These are phyloP conservation scores for Aspergillus steynii DNA, from an alignment of 495 filamentous ascomycete species.

Conservation along the genomic window DNA sequence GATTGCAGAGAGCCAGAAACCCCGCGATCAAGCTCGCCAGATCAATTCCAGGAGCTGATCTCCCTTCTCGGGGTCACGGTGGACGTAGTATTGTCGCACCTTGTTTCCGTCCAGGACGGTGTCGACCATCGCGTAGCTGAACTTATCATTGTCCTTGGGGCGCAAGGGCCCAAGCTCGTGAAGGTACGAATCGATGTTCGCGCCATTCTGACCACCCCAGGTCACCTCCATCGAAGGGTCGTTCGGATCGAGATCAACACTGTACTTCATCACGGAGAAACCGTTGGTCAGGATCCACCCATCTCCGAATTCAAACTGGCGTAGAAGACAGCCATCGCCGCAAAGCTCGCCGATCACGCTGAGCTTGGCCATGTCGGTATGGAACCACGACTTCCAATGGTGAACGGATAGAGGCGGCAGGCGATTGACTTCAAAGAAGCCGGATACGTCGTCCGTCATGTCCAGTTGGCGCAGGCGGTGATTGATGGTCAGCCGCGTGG, in stretches of 20 bases:
- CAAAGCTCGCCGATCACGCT: conserved; percentile 53
- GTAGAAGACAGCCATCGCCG: conserved; percentile 56
- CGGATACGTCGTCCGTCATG: conserved; percentile 49
- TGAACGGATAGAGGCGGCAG: conserved; percentile 55
- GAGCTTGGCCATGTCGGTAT: conserved; percentile 50
- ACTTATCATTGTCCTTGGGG: conserved; percentile 38
- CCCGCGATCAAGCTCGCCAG: conserved; percentile 36
- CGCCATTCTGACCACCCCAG: conserved; percentile 45
- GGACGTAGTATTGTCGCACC: conserved; percentile 45
- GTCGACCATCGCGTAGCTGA: conserved; percentile 37
- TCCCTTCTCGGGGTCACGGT: conserved; percentile 33
- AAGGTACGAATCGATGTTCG: conserved; percentile 39
- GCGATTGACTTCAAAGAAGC: conserved; percentile 57
- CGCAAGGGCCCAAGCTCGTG: conserved; percentile 46
- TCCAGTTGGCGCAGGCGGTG: conserved; percentile 56
- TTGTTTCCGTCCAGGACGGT: conserved; percentile 29
- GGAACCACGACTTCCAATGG: conserved; percentile 61
- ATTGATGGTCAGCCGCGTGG: conserved; percentile 49
- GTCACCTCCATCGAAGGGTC: conserved; percentile 47
- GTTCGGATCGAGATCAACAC: conserved; percentile 29
- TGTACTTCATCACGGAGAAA: conserved; percentile 54
- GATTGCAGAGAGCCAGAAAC: conserved; percentile 3
- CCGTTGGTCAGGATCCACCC: conserved; percentile 60
- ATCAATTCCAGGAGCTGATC: conserved; percentile 43
- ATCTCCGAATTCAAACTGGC: conserved; percentile 57